Evolutionary conservation across 495 filamentous ascomycete genomes (phyloP), one percentile per base, ranked within the genome.

Genomic region (Tetracladium setigerum): DNA sequence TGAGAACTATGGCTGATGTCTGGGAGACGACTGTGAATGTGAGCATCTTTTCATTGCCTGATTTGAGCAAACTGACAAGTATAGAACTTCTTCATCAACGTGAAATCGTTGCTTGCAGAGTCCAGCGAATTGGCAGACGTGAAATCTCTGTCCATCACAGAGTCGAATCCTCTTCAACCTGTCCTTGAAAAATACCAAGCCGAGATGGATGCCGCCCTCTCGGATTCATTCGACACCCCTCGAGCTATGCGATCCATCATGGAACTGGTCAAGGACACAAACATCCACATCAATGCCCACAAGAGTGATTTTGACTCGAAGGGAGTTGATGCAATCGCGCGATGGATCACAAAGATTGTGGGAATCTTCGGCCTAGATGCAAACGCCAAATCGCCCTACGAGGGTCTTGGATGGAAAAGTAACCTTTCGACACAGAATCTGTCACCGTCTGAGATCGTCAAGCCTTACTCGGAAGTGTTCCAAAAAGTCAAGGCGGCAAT

Each of bases 191-290:
- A 77, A 30, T 74, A 84, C 5, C 80, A 92, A 64, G 61, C 64
- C 10, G 74, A 82, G 1, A 68, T 89, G 7, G 62, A 87, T 46
- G 65, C 71, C 11, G 82, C 83, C 0, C 73, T 98, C 12, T 77
- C 73, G 62, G 88, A 97, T 65, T 95, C 89, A 0, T 96, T 98
- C 67, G 78, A 97, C 57, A 98, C 92, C 1, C 76, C 83, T 10
- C 65, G 66, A 19, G 87, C 80, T 2, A 87, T 98, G 84, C 70
- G 72, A 19, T 60, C 77, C 11, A 81, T 98, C 44, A 78, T 78
- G 2, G 75, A 83, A 37, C 72, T 96, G 10, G 83, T 97, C 48
- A 76, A 77, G 5, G 73, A 83, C 40, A 79, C 79, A 46, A 91
- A 94, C 64, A 74, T 76, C 44, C 81, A 84, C 62, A 87, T 86